Evolutionary conservation across 1,284 basidiomycete species (phyloP).

Genomic region (Cutaneotrichosporon sp.): DNA sequence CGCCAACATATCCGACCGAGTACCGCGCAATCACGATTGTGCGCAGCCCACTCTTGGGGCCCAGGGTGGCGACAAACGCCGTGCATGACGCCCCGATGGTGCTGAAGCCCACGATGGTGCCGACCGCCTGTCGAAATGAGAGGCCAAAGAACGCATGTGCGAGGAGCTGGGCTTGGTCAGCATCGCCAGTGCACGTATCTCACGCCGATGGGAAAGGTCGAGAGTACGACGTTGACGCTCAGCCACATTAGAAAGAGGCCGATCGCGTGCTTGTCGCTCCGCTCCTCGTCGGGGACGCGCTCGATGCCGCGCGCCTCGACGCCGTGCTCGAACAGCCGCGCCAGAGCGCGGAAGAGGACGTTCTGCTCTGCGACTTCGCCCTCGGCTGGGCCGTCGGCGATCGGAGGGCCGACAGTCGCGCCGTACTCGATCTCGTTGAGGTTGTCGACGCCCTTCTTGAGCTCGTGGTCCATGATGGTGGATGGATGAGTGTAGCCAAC

Average conservation of each 20-base stretch:
- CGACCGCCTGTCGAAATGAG: slow-evolving; percentile 56
- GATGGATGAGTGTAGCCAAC: too few relatives aligned
- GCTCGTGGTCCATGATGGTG: too few relatives aligned
- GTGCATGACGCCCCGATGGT: slow-evolving; percentile 51
- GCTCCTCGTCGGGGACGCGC: slow-evolving; percentile 36
- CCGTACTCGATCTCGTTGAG: too few relatives aligned
- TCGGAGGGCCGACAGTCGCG: too few relatives aligned
- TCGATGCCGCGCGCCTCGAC: slow-evolving; percentile 44
- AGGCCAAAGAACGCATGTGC: slow-evolving; percentile 61
- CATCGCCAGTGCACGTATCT: slow-evolving; percentile 13
- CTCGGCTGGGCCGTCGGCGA: too few relatives aligned
- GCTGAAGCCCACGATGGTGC: slow-evolving; percentile 50
- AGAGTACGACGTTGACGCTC: slow-evolving; percentile 54
- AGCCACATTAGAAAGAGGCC: slow-evolving; percentile 40
- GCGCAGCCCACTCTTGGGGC: slow-evolving; percentile 63
- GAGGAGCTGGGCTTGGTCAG: slow-evolving; percentile 48
- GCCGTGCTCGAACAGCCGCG: slow-evolving; percentile 28
- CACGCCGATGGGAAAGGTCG: slow-evolving; percentile 62
- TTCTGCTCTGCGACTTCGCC: slow-evolving; percentile 10
- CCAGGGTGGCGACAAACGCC: slow-evolving; percentile 63
- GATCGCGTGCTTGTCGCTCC: slow-evolving; percentile 29
- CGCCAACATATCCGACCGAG: too few relatives aligned
- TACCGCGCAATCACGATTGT: slow-evolving; percentile 60
- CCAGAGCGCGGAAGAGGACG: slow-evolving; percentile 26
- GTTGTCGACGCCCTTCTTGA: too few relatives aligned